Evolutionary conservation across 257 asterid species (phyloP), one percentile per base, ranked within the genome.

Genomic region (Solanum infundibuliforme): DNA sequence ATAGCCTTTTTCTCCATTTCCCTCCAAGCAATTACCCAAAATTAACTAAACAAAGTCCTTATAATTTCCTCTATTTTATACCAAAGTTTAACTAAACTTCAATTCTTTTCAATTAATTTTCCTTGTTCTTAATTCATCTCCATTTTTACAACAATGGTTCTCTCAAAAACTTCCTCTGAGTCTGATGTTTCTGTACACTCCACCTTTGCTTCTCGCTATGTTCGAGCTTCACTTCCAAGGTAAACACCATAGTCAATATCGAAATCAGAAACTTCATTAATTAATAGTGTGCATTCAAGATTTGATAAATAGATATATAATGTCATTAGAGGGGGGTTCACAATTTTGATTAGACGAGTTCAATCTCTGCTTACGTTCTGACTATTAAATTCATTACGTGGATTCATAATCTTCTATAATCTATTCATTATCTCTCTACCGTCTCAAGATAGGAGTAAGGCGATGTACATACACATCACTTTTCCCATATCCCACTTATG

Each of bases 201-300:
- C 23, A 69, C 89, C 12, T 90, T 90, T 14, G 90, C 89, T 20
- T 88, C 91, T 43, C 90, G 91, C 36, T 88, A 88, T 38, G 90
- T 88, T 18, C 87, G 88, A 81, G 12, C 89, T 10, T 72, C 89
- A 7, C 87, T 86, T 83, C 89, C 89, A 3, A 72, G 87, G 89
- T 86, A 73, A 71, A 27, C 21, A 25, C 6, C 27, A 9, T 71
- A 71, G 5, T 7, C 25, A 7, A 4, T 73, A 10, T 34, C 16
- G 8, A 73, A 73, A 34, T 73, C 4, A 72, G 14, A 34, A 73
- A 73, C 21, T 20, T 73, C 27, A 6, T 72, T 16, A 8, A 32
- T 55, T 7, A 18, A 55, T 18, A 55, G 65, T 20, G 77, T 3
- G 3, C 6, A 4, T 72, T 18, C 7, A 32, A 71, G 6, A 14